Evolutionary conservation across 192 early-diverging fungal genomes (phyloP).

Genomic region (Coemansia sp.): DNA sequence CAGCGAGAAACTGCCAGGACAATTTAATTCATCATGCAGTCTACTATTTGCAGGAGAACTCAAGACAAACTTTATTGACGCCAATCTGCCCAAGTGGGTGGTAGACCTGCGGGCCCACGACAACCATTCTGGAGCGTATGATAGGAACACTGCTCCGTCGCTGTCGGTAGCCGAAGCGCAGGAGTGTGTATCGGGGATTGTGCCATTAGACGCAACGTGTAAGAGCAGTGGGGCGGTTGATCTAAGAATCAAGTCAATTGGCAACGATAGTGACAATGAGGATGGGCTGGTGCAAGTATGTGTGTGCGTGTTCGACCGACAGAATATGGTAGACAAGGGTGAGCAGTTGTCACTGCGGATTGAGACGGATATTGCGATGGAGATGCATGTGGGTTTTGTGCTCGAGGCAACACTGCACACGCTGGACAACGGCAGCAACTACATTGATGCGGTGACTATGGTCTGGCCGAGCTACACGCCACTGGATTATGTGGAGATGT

Average conservation of each 20-base stretch:
- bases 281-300: conserved; percentile 11
- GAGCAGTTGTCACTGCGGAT: conserved; percentile 24
- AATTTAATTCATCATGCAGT: conserved; percentile 43
- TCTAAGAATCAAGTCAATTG: conserved; percentile 18
- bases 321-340: conserved; percentile 11
- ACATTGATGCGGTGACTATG: conserved; percentile 47
- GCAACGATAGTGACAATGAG: not conserved
- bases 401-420: conserved; percentile 44
- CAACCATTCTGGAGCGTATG: not conserved
- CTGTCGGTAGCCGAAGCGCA: conserved; percentile 19
- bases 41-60: conserved; percentile 39
- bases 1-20: conserved; percentile 25
- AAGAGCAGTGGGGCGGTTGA: conserved; percentile 26
- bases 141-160: not conserved
- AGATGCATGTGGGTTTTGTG: conserved; percentile 27
- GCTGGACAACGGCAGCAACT: conserved; percentile 31
- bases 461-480: conserved; percentile 53
- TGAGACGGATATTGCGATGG: conserved; percentile 14
- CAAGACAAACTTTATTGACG: conserved; percentile 15
- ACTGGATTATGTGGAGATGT: conserved; percentile 29
- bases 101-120: not conserved
- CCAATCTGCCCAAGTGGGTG: conserved; percentile 39
- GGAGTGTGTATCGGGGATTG: conserved; percentile 13
- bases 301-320: conserved; percentile 24
- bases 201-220: conserved; percentile 13